These are phyloP conservation scores for Obba rivulosa DNA, from an alignment of 768 basidiomycete genomes.

Conservation along the genomic window DNA sequence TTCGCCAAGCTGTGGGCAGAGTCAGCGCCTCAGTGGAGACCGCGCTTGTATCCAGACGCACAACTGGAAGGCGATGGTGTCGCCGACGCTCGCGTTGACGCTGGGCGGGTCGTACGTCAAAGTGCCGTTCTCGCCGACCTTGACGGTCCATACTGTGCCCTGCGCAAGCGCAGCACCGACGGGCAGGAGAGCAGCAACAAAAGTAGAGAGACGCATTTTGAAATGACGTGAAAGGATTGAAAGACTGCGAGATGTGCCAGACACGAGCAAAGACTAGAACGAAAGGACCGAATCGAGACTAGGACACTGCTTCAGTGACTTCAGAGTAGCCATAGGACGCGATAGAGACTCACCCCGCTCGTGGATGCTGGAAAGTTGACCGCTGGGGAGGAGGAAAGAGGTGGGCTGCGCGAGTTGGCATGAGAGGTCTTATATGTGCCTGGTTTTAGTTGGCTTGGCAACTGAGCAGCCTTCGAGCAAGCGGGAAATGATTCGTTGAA, in stretches of 20 bases:
- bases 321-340: background rate
- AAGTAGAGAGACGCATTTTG: slow-evolving; percentile 48
- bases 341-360: slow-evolving; percentile 40
- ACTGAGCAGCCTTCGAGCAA: background rate
- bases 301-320: slow-evolving; percentile 10
- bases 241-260: slow-evolving; percentile 1
- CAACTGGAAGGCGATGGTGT: slow-evolving; percentile 52
- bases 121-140: slow-evolving; percentile 22
- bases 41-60: slow-evolving; percentile 21
- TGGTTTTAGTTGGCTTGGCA: slow-evolving; percentile 3
- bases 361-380: slow-evolving; percentile 32
- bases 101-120: slow-evolving; percentile 26
- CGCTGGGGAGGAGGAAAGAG: slow-evolving; percentile 23
- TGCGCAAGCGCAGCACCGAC: slow-evolving; percentile 42
- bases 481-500: too few species aligned
- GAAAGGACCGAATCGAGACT: slow-evolving; percentile 25
- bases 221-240: slow-evolving; percentile 7
- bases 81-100: slow-evolving; percentile 38
- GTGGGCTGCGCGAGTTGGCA: background rate
- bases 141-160: slow-evolving; percentile 15
- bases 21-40: background rate
- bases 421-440: background rate
- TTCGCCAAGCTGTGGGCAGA: slow-evolving; percentile 14
- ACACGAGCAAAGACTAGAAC: slow-evolving; percentile 14
- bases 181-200: slow-evolving; percentile 35